These are phyloP conservation scores for Rhamnella rubrinervis DNA, from an alignment of 331 rosid species.

Conservation along the genomic window DNA sequence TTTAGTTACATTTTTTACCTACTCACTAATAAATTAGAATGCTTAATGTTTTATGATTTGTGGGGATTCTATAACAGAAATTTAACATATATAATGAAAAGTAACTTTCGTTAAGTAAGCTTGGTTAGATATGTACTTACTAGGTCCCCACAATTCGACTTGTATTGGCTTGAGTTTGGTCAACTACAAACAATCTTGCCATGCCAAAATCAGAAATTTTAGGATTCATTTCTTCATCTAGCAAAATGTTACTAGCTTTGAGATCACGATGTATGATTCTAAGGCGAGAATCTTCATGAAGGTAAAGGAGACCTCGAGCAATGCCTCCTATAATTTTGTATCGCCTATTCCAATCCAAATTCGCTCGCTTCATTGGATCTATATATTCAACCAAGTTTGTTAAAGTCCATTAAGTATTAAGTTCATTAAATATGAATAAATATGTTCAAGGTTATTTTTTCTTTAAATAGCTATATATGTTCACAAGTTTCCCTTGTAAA, in stretches of 20 bases:
- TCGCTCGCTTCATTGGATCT: constrained; percentile 33
- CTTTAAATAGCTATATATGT: no score
- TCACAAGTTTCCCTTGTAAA: no score
- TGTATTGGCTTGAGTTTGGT: constrained; percentile 39
- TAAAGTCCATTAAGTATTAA: no score
- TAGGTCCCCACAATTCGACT: constrained; percentile 50
- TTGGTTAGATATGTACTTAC: constrained; percentile 29
- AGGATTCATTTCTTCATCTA: constrained; percentile 37
- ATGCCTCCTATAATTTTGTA: constrained; percentile 48
- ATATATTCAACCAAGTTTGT: constrained; percentile 3
- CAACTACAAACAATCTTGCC: constrained; percentile 36
- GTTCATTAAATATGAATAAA: no score
- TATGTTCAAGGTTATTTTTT: no score
- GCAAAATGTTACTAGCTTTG: constrained; percentile 45
- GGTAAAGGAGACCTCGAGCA: constrained; percentile 43
- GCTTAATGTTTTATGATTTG: no score
- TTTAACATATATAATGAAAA: background rate
- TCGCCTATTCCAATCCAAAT: constrained; percentile 38
- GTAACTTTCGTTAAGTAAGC: background rate
- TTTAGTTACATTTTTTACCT: no score
- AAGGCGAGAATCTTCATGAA: constrained; percentile 46
- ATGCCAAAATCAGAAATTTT: constrained; percentile 59
- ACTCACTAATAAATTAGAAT: no score
- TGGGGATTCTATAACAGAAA: no score
- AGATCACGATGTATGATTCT: constrained; percentile 53